Evolutionary conservation across 1,284 basidiomycete species (phyloP).

Genomic region (Vanrija sp.): DNA sequence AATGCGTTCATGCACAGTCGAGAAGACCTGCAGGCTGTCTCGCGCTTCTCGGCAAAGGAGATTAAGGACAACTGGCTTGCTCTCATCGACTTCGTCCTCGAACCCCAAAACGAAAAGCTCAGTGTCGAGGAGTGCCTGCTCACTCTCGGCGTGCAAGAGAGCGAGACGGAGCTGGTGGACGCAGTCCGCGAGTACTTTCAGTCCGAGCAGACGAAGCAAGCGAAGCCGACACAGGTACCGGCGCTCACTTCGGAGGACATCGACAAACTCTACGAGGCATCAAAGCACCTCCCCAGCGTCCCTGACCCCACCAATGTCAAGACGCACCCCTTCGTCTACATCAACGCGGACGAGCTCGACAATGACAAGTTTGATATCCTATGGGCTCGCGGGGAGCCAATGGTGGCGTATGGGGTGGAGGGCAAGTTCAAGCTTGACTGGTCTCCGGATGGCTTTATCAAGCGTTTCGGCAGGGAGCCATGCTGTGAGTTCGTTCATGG

Average conservation of each 20-base stretch:
- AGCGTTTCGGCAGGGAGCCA: constrained; percentile 61
- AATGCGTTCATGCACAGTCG: constrained; percentile 15
- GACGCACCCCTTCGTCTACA: constrained; percentile 43
- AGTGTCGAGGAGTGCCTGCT: constrained; percentile 22
- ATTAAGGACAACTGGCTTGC: constrained; percentile 53
- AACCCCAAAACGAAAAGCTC: constrained; percentile 14
- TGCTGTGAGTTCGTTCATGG: constrained; percentile 52
- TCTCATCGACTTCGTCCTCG: constrained; percentile 31
- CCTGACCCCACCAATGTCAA: constrained; percentile 37
- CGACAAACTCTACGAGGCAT: constrained; percentile 21
- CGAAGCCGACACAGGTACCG: not conserved
- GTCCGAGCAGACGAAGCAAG: not conserved
- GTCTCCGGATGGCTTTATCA: constrained; percentile 75
- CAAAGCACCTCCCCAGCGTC: constrained; percentile 5
- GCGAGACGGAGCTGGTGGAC: constrained; percentile 17
- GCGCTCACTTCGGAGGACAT: constrained; percentile 5
- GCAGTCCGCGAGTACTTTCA: constrained; percentile 4
- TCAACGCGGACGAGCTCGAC: constrained; percentile 57
- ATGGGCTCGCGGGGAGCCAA: constrained; percentile 68
- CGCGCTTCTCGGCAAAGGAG: constrained; percentile 66
- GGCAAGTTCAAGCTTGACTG: constrained; percentile 64
- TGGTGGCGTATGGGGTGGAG: constrained; percentile 67
- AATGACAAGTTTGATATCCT: constrained; percentile 62
- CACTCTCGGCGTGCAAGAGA: constrained; percentile 23
- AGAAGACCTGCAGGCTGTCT: constrained; percentile 69